Conservation (phyloP, 2,329 filamentous ascomycete species). For the Phialophora tarda region DNA sequence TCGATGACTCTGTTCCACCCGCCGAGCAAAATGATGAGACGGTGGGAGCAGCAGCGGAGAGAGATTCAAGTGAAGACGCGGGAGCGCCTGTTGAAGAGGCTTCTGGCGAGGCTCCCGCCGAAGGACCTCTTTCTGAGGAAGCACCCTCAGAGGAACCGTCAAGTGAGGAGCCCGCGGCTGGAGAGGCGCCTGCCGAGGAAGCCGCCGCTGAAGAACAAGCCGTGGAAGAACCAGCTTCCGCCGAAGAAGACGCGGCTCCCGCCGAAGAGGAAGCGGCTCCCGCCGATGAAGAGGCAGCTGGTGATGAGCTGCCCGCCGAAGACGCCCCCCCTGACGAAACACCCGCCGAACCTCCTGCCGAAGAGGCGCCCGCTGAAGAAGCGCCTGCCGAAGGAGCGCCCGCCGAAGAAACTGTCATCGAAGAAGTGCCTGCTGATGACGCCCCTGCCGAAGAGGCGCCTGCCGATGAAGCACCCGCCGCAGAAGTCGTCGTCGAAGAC, state of each 20-base stretch:
- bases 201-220: constrained; percentile 19
- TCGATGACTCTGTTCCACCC: constrained; percentile 5
- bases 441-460: constrained; percentile 22
- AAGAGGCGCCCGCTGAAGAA: neutral
- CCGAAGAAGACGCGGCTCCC: constrained; percentile 19
- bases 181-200: constrained; percentile 26
- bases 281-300: constrained; percentile 22
- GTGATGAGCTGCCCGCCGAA: neutral
- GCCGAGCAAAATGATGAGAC: constrained; percentile 26
- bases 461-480: constrained; percentile 33
- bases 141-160: constrained; percentile 16
- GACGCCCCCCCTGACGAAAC: constrained; percentile 21
- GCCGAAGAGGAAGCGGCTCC: constrained; percentile 23
- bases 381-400: constrained; percentile 19
- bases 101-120: constrained; percentile 24
- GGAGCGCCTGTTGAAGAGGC: constrained; percentile 12
- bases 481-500: constrained; percentile 16
- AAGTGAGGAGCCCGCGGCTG: constrained; percentile 27
- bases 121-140: constrained; percentile 22
- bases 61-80: constrained; percentile 10
- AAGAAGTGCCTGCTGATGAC: too few relatives aligned
- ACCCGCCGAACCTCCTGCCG: constrained; percentile 1
- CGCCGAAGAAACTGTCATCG: too few relatives aligned
- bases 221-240: constrained; percentile 25
- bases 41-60: constrained; percentile 17